Conservation (phyloP, 2,329 filamentous ascomycete genomes). For the Aspergillus costaricaensis region DNA sequence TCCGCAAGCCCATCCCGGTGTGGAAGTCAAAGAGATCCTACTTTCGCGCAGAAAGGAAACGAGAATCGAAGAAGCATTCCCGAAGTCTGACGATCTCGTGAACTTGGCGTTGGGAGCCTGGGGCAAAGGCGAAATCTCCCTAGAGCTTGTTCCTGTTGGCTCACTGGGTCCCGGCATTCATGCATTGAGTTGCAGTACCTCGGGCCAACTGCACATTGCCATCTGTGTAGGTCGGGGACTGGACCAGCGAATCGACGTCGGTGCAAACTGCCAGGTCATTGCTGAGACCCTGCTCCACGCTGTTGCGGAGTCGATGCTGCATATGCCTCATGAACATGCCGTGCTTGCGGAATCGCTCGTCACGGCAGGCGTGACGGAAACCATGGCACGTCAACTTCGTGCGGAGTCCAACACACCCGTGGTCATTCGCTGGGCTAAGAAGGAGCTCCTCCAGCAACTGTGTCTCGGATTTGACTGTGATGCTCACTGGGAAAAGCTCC, state of each 20-base stretch:
- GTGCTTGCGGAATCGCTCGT: constrained; percentile 37
- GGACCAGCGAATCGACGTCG: constrained; percentile 35
- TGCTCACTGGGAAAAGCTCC: constrained; percentile 54
- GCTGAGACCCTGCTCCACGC: constrained; percentile 43
- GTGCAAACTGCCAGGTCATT: constrained; percentile 41
- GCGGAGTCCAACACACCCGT: constrained; percentile 41
- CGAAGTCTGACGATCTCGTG: constrained; percentile 38
- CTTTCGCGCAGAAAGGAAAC: constrained; percentile 40
- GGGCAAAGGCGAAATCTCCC: constrained; percentile 32
- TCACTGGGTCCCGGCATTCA: constrained; percentile 38
- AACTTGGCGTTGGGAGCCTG: constrained; percentile 36
- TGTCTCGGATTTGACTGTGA: constrained; percentile 55
- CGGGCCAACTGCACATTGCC: constrained; percentile 30
- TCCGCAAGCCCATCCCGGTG: constrained; percentile 45
- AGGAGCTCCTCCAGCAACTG: constrained; percentile 50
- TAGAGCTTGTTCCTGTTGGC: constrained; percentile 39
- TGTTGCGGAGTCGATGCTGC: constrained; percentile 37
- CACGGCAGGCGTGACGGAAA: constrained; percentile 36
- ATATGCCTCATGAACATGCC: constrained; percentile 42
- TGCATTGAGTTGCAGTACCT: constrained; percentile 36
- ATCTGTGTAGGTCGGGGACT: constrained; percentile 36
- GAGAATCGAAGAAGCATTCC: constrained; percentile 49
- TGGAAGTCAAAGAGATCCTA: constrained; percentile 47
- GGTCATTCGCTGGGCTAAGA: constrained; percentile 45
- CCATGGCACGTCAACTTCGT: constrained; percentile 35